Conservation (phyloP, 192 early-diverging fungal genomes). For the Backusella tarrabulga region DNA sequence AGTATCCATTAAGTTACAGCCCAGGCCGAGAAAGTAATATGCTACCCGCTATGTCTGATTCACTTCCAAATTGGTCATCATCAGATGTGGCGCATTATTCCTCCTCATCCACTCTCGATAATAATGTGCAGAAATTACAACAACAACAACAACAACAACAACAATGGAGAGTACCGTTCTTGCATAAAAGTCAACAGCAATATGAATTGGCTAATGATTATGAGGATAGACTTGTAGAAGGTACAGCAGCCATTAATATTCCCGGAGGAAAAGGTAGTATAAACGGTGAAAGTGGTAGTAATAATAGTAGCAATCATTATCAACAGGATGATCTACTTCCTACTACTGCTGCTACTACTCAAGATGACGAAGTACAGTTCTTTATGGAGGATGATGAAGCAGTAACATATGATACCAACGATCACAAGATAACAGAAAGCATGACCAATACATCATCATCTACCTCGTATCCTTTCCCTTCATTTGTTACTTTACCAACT, state of each 20-base stretch:
- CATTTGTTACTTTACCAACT: slow-evolving; percentile 13
- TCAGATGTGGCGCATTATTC: slow-evolving; percentile 9
- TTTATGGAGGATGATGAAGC: slow-evolving; percentile 25
- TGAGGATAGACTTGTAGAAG: not conserved
- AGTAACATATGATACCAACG: slow-evolving; percentile 5
- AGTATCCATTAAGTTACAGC: not conserved
- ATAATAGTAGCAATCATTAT: not conserved
- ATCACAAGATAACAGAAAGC: slow-evolving; percentile 1
- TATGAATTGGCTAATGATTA: not conserved
- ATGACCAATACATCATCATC: not conserved
- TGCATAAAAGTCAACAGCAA: not conserved
- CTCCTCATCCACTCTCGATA: not conserved
- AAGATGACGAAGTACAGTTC: slow-evolving; percentile 28
- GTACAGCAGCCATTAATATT: slow-evolving; percentile 21
- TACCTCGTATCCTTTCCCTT: not conserved
- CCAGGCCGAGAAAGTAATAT: not conserved
- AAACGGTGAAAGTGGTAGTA: not conserved
- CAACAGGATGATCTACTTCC: slow-evolving; percentile 4
- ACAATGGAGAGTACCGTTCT: slow-evolving; percentile 2
- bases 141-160: not conserved
- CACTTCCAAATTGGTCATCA: slow-evolving; percentile 4
- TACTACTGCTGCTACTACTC: not conserved
- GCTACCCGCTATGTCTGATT: not conserved
- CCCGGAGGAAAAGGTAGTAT: slow-evolving; percentile 7
- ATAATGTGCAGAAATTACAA: not conserved